phyloP scores from a whole-genome alignment of 2,329 filamentous ascomycete genomes.

The Lanzia echinophila region DNA sequence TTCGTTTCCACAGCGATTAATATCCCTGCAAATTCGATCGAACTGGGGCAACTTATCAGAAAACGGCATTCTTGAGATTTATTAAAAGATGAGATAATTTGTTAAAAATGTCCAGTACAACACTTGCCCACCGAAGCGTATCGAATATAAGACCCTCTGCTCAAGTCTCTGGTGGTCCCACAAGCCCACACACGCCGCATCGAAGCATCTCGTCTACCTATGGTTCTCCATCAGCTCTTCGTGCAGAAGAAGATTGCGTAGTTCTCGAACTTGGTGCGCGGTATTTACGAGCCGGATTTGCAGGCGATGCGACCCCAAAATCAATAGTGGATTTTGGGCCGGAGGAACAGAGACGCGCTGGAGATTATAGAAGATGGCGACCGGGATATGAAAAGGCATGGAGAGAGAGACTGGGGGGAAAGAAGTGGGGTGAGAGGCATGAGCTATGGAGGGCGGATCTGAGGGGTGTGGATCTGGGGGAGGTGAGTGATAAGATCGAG shows the following conservation, averaged over 20 bases:
- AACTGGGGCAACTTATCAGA: too few relatives aligned
- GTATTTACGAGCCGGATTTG: constrained; percentile 75
- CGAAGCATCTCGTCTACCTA: constrained; percentile 48
- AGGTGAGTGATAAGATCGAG: constrained; percentile 84
- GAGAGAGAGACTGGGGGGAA: constrained; percentile 39
- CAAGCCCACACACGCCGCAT: constrained; percentile 54
- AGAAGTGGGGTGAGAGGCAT: constrained; percentile 55
- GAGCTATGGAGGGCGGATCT: constrained; percentile 79
- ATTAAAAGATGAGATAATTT: constrained; percentile 11
- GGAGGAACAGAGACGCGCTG: constrained; percentile 67
- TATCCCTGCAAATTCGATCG: not conserved
- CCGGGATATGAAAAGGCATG: constrained; percentile 44
- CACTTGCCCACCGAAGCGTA: constrained; percentile 50
- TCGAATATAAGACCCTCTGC: constrained; percentile 44
- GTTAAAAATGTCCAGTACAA: constrained; percentile 25
- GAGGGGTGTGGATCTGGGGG: constrained; percentile 63
- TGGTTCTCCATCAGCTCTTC: constrained; percentile 53
- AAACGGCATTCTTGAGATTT: not conserved
- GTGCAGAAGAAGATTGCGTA: constrained; percentile 76
- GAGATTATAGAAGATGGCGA: constrained; percentile 72
- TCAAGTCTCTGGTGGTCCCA: constrained; percentile 23
- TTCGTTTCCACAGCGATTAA: not conserved
- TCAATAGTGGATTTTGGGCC: constrained; percentile 63
- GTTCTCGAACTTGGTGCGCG: constrained; percentile 79
- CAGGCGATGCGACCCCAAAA: constrained; percentile 75